Percentiles rank a stretch among this genome's conserved stretches.
phyloP scores from a whole-genome alignment of 1,284 basidiomycete genomes.

The Tylopilus sp. region DNA sequence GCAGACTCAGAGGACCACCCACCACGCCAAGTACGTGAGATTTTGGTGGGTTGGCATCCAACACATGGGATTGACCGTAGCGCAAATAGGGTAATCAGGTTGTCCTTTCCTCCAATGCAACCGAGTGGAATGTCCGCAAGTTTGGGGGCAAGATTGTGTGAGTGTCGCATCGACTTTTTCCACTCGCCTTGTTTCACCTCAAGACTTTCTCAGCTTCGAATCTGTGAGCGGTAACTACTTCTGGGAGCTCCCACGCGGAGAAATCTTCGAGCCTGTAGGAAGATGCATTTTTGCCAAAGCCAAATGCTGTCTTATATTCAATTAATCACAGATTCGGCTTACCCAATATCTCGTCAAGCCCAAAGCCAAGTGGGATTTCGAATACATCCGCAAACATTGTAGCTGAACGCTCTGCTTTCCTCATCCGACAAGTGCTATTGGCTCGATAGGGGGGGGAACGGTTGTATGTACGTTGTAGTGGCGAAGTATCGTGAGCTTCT shows the following conservation, averaged over 20 bases:
- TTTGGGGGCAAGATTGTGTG: background rate
- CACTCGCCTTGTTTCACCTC: background rate
- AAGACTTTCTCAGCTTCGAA: background rate
- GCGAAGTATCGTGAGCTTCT: too few relatives aligned
- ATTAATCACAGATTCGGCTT: background rate
- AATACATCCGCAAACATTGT: background rate
- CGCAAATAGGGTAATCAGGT: background rate
- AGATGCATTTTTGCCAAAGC: background rate
- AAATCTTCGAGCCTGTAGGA: background rate
- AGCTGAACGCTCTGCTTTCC: background rate
- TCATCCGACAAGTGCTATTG: background rate
- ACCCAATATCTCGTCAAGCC: background rate
- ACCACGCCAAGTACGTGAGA: background rate
- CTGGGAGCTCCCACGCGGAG: background rate
- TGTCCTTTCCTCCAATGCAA: fast-evolving
- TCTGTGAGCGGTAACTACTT: background rate
- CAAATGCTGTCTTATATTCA: background rate
- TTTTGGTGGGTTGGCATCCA: too few relatives aligned
- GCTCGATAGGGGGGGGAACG: too few relatives aligned
- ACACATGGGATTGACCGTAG: too few relatives aligned
- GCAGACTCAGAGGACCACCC: background rate
- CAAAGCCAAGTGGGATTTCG: background rate
- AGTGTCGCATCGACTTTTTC: background rate
- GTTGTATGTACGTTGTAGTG: too few relatives aligned
- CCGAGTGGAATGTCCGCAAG: background rate